Base-by-base conservation (phyloP, 352 stramenopile species). In the Phytopythium ostracodes region DNA sequence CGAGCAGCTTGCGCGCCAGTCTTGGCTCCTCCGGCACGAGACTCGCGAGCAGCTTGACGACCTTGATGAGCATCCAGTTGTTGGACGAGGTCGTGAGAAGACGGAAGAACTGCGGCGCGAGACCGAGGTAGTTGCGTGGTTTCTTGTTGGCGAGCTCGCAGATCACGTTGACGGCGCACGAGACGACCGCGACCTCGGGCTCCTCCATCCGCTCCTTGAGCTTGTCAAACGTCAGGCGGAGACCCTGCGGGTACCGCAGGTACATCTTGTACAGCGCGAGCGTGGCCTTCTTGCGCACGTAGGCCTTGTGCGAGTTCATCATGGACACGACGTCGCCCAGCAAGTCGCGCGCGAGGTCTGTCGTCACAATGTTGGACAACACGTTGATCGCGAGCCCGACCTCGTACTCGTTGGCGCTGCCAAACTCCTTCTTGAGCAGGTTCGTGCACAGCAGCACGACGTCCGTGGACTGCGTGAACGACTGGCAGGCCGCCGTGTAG, bases 21-120 rank as follows among this genome's bases (percentile, higher is more conserved):
- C 98, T 84, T 18, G 98, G 98, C 76, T 99, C 98, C 68, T 99
- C 95, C 0, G 96, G 89, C 38, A 99, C 96, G 17, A 99, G 77
- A 31, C 91, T 96, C 29, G 94, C 95, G 63, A 99, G 77, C 46
- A 99, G 87, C 79, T 99, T 99, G 54, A 99, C 97, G 10, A 99
- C 97, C 77, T 99, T 99, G 81, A 99, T 99, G 57, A 99, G 89
- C 97, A 99, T 99, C 98, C 98, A 99, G 78, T 99, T 99, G 79
- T 99, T 99, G 62, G 88, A 97, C 11, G 88, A 98, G 47, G 91
- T 98, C 31, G 95, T 99, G 42, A 99, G 81, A 33, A 99, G 75
- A 36, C 96, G 87, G 88, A 99, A 99, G 75, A 99, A 99, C 53
- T 98, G 87, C 15, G 98, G 98, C 15, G 97, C 98, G 52, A 99